Evolutionary conservation across 2,329 filamentous ascomycete species (phyloP).

Genomic region (Exophiala sp.): DNA sequence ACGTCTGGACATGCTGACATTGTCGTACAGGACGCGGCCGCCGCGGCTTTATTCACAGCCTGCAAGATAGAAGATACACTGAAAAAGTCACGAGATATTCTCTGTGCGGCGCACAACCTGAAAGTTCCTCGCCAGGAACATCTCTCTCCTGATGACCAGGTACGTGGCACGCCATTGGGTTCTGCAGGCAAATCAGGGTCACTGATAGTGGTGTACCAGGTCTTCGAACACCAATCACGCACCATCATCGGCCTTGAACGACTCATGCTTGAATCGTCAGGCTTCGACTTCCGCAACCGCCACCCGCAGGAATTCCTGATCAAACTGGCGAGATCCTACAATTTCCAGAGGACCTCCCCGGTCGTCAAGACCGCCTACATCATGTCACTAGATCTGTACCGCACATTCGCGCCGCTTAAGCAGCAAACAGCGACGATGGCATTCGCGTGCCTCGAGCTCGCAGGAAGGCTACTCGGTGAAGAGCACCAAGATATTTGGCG

Average conservation of each 20-base stretch:
- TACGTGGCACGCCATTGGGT: too few species aligned
- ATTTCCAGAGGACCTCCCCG: conserved; percentile 46
- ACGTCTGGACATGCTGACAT: not conserved
- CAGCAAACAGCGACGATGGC: conserved; percentile 81
- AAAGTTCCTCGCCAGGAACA: conserved; percentile 61
- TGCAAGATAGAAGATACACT: conserved; percentile 98
- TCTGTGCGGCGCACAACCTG: conserved; percentile 83
- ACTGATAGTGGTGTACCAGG: conserved; percentile 41
- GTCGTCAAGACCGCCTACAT: conserved; percentile 68
- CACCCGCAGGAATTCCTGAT: conserved; percentile 79
- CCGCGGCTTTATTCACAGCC: conserved; percentile 81
- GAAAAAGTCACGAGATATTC: conserved; percentile 90
- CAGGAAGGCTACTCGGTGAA: conserved; percentile 57
- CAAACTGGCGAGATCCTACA: conserved; percentile 64
- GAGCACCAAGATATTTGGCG: conserved; percentile 48
- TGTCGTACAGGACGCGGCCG: conserved; percentile 64
- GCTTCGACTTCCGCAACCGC: conserved; percentile 87
- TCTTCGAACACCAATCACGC: conserved; percentile 73
- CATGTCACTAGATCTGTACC: conserved; percentile 83
- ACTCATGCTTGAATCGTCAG: conserved; percentile 83
- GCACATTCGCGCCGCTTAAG: conserved; percentile 88
- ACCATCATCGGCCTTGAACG: conserved; percentile 84
- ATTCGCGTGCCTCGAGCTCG: conserved; percentile 73
- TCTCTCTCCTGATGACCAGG: conserved; percentile 73
- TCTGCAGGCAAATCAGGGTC: too few species aligned